These are phyloP conservation scores for Trametes punicea DNA, from an alignment of 768 basidiomycete species.

Conservation along the genomic window DNA sequence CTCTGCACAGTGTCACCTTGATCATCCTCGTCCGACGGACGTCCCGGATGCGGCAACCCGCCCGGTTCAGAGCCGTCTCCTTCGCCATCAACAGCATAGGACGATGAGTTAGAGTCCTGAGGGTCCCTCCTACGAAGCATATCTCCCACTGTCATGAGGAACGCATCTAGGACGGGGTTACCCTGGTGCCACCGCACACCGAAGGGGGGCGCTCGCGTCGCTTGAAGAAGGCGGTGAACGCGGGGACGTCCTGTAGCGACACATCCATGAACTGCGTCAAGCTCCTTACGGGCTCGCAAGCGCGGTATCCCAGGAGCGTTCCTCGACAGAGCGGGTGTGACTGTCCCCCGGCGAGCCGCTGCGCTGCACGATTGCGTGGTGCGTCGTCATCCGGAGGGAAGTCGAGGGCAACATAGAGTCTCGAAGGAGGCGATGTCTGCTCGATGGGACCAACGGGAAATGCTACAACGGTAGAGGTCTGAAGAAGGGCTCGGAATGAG, in stretches of 20 bases:
- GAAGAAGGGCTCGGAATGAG: not conserved
- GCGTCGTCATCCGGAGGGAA: not conserved
- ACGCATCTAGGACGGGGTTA: not conserved
- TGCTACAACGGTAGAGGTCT: not conserved
- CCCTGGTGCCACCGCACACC: not conserved
- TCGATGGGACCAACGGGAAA: not conserved
- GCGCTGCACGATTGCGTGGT: not conserved
- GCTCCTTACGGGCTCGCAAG: not conserved
- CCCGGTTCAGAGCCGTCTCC: too few species aligned
- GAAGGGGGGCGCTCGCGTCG: not conserved
- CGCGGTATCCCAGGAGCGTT: not conserved
- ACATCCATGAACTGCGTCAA: constrained; percentile 1
- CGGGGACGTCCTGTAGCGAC: not conserved
- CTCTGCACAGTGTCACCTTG: too few species aligned
- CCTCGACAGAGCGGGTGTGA: not conserved
- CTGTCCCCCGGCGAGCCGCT: not conserved
- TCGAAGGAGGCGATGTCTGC: not conserved
- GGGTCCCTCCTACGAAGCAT: too few species aligned
- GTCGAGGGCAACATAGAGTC: constrained; percentile 4
- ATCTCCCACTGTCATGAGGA: too few species aligned
- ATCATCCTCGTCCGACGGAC: not conserved
- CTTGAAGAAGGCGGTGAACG: not conserved
- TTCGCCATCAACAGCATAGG: too few species aligned
- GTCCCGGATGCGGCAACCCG: too few species aligned
- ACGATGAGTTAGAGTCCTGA: too few species aligned